Evolutionary conservation across 345 rosid species (phyloP).

Genomic region (Dipteronia sinensis): DNA sequence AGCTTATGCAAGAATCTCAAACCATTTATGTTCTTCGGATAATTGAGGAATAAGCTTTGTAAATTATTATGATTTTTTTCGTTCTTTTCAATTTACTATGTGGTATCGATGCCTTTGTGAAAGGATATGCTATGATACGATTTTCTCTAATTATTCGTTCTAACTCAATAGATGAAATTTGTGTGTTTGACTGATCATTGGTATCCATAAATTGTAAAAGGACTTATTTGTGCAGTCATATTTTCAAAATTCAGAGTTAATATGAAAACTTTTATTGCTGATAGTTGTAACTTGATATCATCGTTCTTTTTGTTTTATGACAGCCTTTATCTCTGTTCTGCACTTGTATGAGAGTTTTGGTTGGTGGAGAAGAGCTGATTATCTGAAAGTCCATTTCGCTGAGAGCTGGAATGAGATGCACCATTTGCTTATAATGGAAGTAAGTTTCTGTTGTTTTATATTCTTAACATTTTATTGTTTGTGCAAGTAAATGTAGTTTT

Average conservation of each 20-base stretch:
- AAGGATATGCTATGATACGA: neutral
- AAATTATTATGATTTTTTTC: neutral
- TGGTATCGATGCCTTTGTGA: neutral
- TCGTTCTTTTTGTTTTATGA: constrained; percentile 12
- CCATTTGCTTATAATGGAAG: constrained; percentile 98
- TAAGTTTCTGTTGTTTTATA: constrained; percentile 35
- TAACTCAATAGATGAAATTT: neutral
- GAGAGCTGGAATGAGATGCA: constrained; percentile 99
- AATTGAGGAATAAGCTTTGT: neutral
- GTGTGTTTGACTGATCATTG: constrained; percentile 1
- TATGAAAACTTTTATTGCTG: neutral
- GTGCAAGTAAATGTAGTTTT: neutral
- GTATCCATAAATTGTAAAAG: neutral
- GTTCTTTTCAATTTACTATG: no score
- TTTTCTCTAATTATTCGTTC: neutral
- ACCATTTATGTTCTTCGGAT: no score
- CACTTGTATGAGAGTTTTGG: constrained; percentile 99
- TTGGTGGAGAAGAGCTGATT: constrained; percentile 99
- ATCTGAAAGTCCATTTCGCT: constrained; percentile 95
- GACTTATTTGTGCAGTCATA: neutral
- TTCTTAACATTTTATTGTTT: neutral
- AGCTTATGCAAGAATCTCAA: no score
- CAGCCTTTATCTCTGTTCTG: constrained; percentile 94
- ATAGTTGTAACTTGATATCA: constrained; percentile 10
- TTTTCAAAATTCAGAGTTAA: no score